phyloP scores from a whole-genome alignment of 23 red algal species.

The Gracilaria domingensis region DNA sequence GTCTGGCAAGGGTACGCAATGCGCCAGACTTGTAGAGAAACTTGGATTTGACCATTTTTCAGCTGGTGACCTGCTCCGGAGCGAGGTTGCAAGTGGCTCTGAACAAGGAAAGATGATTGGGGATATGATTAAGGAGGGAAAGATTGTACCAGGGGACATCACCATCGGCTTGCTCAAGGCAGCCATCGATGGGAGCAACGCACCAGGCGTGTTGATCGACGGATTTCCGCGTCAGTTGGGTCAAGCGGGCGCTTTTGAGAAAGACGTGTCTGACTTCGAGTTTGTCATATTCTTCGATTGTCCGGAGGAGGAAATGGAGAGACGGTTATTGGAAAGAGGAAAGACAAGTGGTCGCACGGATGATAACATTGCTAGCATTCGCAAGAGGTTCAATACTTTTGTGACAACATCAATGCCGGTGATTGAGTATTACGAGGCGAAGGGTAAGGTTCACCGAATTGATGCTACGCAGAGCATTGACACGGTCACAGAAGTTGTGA shows the following conservation, averaged over 20 bases:
- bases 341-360: slow-evolving; percentile 88
- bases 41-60: slow-evolving; percentile 89
- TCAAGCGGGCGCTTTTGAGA: slow-evolving; percentile 94
- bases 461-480: slow-evolving; percentile 83
- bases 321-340: slow-evolving; percentile 84
- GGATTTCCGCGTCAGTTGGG: slow-evolving; percentile 95
- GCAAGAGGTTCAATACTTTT: slow-evolving; percentile 98
- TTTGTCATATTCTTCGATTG: slow-evolving; percentile 99
- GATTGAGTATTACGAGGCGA: slow-evolving; percentile 89
- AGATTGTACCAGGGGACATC: slow-evolving; percentile 96
- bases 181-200: slow-evolving; percentile 69
- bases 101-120: slow-evolving; percentile 92
- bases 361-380: slow-evolving; percentile 90
- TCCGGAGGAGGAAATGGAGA: slow-evolving; percentile 93
- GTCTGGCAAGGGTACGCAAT: slow-evolving; percentile 97
- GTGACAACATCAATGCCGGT: slow-evolving; percentile 92
- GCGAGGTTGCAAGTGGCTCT: slow-evolving; percentile 80
- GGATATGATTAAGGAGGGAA: slow-evolving; percentile 94
- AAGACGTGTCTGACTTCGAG: slow-evolving; percentile 83
- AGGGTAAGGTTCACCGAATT: slow-evolving; percentile 86
- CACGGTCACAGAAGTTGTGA: slow-evolving; percentile 53
- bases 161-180: slow-evolving; percentile 84
- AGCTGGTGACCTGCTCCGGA: slow-evolving; percentile 95
- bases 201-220: slow-evolving; percentile 94
- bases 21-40: slow-evolving; percentile 81